phyloP scores from a whole-genome alignment of 768 basidiomycete species.

The Pleurotus ostreatus region DNA sequence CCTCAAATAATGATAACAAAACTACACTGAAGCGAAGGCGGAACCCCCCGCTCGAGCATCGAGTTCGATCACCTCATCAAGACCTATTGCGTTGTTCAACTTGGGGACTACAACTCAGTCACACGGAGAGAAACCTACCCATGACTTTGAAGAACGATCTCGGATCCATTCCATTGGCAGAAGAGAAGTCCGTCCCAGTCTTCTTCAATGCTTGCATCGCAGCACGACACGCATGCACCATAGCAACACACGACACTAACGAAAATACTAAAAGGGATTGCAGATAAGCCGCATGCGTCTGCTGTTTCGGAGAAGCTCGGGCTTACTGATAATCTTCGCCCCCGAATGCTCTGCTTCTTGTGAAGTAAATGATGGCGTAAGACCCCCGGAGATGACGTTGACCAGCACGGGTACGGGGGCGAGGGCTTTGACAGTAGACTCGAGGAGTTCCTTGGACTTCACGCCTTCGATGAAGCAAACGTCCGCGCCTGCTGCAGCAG shows the following conservation, averaged over 20 bases:
- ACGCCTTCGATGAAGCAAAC: constrained; percentile 55
- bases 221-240: constrained; percentile 43
- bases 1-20: background rate
- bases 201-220: constrained; percentile 45
- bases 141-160: constrained; percentile 49
- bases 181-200: constrained; percentile 41
- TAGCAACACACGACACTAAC: constrained; percentile 42
- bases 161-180: constrained; percentile 42
- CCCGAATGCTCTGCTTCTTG: constrained; percentile 41
- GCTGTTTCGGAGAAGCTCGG: background rate
- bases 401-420: constrained; percentile 46
- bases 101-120: too few species aligned
- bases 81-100: background rate
- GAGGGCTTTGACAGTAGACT: constrained; percentile 29
- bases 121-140: constrained; percentile 23
- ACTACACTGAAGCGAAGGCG: constrained; percentile 9
- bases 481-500: constrained; percentile 38
- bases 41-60: constrained; percentile 12
- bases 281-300: background rate
- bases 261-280: constrained; percentile 34
- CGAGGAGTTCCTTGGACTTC: constrained; percentile 39
- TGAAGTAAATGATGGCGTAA: constrained; percentile 46
- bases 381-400: constrained; percentile 48
- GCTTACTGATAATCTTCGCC: constrained; percentile 37
- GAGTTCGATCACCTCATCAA: constrained; percentile 8